A percentile compares a stretch with the other conserved stretches of the same genome.
These are phyloP conservation scores for Ophiostoma pallidulum DNA, from an alignment of 2,329 filamentous ascomycete species.

Conservation along the genomic window DNA sequence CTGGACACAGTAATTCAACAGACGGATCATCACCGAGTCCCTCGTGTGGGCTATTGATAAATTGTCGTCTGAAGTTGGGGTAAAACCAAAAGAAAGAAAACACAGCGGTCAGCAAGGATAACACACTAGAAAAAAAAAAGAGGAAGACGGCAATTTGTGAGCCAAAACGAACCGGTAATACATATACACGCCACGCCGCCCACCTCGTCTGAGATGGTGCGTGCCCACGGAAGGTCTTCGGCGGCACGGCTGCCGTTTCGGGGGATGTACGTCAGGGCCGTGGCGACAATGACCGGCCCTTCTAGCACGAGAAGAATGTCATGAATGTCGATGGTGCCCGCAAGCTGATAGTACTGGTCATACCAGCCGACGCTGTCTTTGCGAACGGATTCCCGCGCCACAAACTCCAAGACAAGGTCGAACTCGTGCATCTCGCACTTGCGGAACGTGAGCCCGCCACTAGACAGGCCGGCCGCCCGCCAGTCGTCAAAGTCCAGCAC, in stretches of 20 bases:
- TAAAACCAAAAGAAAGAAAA: neutral
- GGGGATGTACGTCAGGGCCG: conserved; percentile 45
- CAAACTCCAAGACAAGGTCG: conserved; percentile 38
- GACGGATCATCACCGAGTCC: conserved; percentile 41
- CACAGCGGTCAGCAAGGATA: neutral
- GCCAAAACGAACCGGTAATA: conserved; percentile 38
- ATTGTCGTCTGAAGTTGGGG: conserved; percentile 33
- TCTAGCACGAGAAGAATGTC: conserved; percentile 48
- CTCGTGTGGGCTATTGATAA: conserved; percentile 33
- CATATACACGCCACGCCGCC: conserved; percentile 54
- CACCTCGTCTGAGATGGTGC: conserved; percentile 38
- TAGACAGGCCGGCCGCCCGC: conserved; percentile 31
- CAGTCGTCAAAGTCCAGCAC: conserved; percentile 42
- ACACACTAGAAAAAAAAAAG: neutral
- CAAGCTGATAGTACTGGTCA: conserved; percentile 47
- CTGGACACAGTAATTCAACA: conserved; percentile 44
- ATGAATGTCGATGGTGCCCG: conserved; percentile 36
- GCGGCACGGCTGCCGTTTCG: conserved; percentile 35
- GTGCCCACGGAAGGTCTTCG: conserved; percentile 47
- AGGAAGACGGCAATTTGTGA: no score
- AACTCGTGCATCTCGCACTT: conserved; percentile 38
- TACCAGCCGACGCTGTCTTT: conserved; percentile 47
- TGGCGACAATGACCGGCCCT: conserved; percentile 38
- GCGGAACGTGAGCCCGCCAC: conserved; percentile 34
- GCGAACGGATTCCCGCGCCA: conserved; percentile 36